Conservation (phyloP, 257 asterid species). For the Nemophila menziesii region DNA sequence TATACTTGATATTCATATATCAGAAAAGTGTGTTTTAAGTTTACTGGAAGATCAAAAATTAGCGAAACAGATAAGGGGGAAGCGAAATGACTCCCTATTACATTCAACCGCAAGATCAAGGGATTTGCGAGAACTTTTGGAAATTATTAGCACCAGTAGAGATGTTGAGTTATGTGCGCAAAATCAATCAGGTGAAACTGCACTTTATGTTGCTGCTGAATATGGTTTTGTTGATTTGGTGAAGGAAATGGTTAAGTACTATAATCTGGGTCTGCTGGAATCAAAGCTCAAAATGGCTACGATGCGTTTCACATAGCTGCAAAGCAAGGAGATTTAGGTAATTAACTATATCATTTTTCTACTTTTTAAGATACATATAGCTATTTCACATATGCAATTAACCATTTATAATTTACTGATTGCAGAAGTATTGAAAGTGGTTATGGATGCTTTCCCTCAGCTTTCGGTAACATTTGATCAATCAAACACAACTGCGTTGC, state of each 20-base stretch:
- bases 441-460: slow-evolving; percentile 54
- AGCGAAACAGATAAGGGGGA: slow-evolving; percentile 56
- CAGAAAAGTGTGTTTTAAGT: not conserved
- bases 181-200: slow-evolving; percentile 66
- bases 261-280: slow-evolving; percentile 43
- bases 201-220: slow-evolving; percentile 62
- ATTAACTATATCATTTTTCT: not conserved
- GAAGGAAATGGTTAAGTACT: slow-evolving; percentile 41
- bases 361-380: too few species aligned
- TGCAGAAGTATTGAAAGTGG: slow-evolving; percentile 49
- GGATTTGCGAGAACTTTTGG: slow-evolving; percentile 31
- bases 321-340: slow-evolving; percentile 56
- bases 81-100: slow-evolving; percentile 47
- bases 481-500: slow-evolving; percentile 57
- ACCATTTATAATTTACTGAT: too few species aligned
- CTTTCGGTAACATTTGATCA: slow-evolving; percentile 57
- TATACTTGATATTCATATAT: not conserved
- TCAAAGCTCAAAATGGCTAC: slow-evolving; percentile 59
- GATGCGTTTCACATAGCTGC: slow-evolving; percentile 82
- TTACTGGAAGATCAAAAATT: slow-evolving; percentile 21
- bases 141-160: slow-evolving; percentile 19
- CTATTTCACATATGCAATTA: too few species aligned
- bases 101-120: slow-evolving; percentile 62
- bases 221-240: slow-evolving; percentile 40
- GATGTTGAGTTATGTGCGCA: slow-evolving; percentile 39